Evolutionary conservation across 768 basidiomycete genomes (phyloP), one percentile per base, ranked within the genome.

Genomic region (Boletus huronensis): DNA sequence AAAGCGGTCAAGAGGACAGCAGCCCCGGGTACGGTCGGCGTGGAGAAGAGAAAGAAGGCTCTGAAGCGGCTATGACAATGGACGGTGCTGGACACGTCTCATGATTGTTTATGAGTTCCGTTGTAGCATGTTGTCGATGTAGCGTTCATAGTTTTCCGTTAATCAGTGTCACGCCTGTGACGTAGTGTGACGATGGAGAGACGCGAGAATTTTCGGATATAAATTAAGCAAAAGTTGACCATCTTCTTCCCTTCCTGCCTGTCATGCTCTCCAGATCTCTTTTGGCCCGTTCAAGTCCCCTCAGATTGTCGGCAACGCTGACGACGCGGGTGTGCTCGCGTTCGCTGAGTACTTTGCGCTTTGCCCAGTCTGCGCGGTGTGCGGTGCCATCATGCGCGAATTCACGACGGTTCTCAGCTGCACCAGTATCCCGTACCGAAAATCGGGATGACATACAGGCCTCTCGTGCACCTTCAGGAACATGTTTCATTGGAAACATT

Each of bases 21-120:
- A 16, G 82, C 86, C 1, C 79, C 83, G 0, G 78, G 79, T 1
- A 74, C 72, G 11, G 79, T 77, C 3, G 83, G 83, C 2, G 82
- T 81, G 3, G 90, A 91, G 72, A 93, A 93, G 75, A 77, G 91
- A 70, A 93, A 93, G 80, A 93, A 92, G 77, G 91, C 90, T 5
- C 72, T 93, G 61, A 93, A 89, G 72, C 77, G 90, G 58, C 71
- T 93, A 70, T 93, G 63, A 71, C 14, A 29, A 40, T 38, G 50
- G 46, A 53, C 19, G 10, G 40, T 52, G 38, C 54, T 29, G 52
- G 55, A 44, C 50, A 46, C 25, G 17, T 40, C 41, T 44, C 4
- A 50, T 35, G 53, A 34, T 7, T 42, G 17, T 19, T 38, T 48
- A 46, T 46, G 21, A 32, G 19, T 21, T 28, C 8, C 31, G 0